Percentiles rank a stretch among this genome's conserved stretches.
phyloP scores from a whole-genome alignment of 2,329 filamentous ascomycete genomes.

The Gnomoniopsis sp. region DNA sequence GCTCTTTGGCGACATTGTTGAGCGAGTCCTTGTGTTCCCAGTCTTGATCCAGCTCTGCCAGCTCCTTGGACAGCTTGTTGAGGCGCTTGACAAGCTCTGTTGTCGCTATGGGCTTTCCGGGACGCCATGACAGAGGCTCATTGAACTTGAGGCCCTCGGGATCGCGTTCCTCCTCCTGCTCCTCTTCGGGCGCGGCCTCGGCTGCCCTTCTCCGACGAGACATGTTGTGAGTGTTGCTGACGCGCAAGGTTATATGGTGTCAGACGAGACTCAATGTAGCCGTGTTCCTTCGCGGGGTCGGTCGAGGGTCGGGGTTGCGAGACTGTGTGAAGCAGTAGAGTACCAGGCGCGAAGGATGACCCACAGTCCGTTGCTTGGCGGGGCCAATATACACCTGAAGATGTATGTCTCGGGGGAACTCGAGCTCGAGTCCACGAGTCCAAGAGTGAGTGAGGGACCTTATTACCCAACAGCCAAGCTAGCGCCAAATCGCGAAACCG shows the following conservation, averaged over 20 bases:
- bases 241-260: background rate
- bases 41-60: constrained; percentile 84
- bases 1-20: constrained; percentile 76
- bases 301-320: background rate
- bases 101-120: constrained; percentile 83
- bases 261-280: background rate
- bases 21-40: constrained; percentile 81
- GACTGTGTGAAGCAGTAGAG: no score
- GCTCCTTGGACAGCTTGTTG: constrained; percentile 75
- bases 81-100: constrained; percentile 79
- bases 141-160: constrained; percentile 67
- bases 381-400: no score
- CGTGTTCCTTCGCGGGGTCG: background rate
- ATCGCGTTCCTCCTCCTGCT: constrained; percentile 36
- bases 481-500: constrained; percentile 13
- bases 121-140: constrained; percentile 84
- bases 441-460: no score
- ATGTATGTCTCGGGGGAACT: no score
- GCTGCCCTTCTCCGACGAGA: constrained; percentile 35
- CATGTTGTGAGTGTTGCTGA: constrained; percentile 27
- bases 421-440: background rate
- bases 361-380: no score
- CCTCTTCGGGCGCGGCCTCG: constrained; percentile 26
- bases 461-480: background rate
- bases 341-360: no score